A percentile compares a stretch with the other conserved stretches of the same genome.
Evolutionary conservation across 2,329 filamentous ascomycete genomes (phyloP).

Genomic region (Neurospora sp.): DNA sequence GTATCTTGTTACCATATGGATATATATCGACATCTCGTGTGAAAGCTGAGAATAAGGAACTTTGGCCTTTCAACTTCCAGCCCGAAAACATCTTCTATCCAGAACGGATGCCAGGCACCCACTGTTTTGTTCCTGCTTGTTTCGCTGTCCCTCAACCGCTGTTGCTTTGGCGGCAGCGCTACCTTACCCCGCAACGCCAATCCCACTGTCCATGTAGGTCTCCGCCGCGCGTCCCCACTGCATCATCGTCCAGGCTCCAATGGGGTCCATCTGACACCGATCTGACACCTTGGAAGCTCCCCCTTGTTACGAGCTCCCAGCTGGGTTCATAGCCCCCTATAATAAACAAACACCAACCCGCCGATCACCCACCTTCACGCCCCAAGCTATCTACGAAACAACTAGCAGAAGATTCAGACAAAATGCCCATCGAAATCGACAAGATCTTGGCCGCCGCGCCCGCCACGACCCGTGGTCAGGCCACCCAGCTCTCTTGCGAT

Average conservation of each 20-base stretch:
- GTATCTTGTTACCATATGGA: neutral
- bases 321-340: neutral
- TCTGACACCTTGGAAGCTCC: neutral
- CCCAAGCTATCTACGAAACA: neutral
- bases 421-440: slow-evolving; percentile 47
- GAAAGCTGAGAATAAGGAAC: neutral
- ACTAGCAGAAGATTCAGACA: neutral
- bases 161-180: neutral
- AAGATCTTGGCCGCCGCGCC: slow-evolving; percentile 80
- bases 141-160: neutral
- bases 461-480: slow-evolving; percentile 72
- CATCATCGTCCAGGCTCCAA: neutral
- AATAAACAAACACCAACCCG: neutral
- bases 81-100: neutral
- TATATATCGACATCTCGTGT: neutral
- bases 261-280: neutral
- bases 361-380: neutral
- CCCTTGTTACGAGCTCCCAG: neutral
- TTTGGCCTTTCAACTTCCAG: neutral
- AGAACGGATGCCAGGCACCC: neutral
- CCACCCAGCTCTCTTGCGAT: slow-evolving; percentile 82
- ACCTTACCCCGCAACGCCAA: neutral
- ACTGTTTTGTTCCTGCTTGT: neutral
- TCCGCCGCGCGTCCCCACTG: neutral
- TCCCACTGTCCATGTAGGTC: neutral